These are phyloP conservation scores for Fusarium sacchari DNA, from an alignment of 2,329 filamentous ascomycete genomes.

Conservation along the genomic window DNA sequence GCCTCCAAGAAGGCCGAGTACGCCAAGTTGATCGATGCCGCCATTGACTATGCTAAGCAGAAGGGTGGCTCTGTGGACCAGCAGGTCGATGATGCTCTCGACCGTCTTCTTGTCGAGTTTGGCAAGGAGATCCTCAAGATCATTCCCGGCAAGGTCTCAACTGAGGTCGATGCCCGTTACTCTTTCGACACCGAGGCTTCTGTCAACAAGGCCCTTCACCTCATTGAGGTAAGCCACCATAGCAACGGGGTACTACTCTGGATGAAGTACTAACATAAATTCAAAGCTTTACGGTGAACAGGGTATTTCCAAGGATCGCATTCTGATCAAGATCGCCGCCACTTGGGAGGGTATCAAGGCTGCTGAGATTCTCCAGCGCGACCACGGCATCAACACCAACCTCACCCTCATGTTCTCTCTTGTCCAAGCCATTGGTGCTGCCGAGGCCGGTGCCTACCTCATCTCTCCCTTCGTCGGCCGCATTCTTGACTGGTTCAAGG, in stretches of 20 bases:
- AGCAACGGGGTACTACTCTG: not conserved
- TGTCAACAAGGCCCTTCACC: conserved; percentile 94
- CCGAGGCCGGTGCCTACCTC: conserved; percentile 94
- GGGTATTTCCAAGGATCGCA: conserved; percentile 90
- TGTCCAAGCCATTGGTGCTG: conserved; percentile 92
- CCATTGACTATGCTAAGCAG: conserved; percentile 86
- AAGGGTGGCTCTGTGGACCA: conserved; percentile 75
- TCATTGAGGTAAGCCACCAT: conserved; percentile 79
- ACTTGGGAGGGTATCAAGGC: conserved; percentile 99
- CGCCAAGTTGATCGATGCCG: conserved; percentile 87
- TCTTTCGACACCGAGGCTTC: conserved; percentile 95
- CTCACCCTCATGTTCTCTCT: conserved; percentile 98
- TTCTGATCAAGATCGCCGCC: conserved; percentile 98
- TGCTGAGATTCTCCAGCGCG: conserved; percentile 92
- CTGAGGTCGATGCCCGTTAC: conserved; percentile 95
- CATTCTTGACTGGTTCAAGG: conserved; percentile 99
- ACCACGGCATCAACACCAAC: conserved; percentile 98
- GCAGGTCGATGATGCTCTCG: conserved; percentile 89
- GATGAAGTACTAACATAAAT: conserved; percentile 13
- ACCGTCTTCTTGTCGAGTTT: conserved; percentile 96
- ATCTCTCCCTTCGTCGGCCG: conserved; percentile 99
- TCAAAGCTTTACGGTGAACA: conserved; percentile 90
- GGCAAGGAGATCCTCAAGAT: conserved; percentile 97
- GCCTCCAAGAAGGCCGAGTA: conserved; percentile 99
- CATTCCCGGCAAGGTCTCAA: conserved; percentile 98